Evolutionary conservation across 2,329 filamentous ascomycete genomes (phyloP).

Genomic region (Hypocrella siamensis): DNA sequence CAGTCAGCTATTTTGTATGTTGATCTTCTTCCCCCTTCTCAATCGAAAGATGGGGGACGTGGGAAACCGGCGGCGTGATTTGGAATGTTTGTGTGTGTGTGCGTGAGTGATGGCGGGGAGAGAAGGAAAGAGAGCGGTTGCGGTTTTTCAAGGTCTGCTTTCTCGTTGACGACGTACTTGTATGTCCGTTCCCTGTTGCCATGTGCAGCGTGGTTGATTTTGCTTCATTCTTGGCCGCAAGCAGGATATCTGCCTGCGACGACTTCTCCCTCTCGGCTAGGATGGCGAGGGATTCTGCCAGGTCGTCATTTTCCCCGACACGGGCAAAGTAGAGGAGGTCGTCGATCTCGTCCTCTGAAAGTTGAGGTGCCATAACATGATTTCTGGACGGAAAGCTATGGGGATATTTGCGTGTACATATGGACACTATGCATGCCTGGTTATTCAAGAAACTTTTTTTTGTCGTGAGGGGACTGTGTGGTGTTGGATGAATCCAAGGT

Average conservation of each 20-base stretch:
- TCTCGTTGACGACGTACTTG: constrained; percentile 47
- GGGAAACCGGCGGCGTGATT: too few relatives aligned
- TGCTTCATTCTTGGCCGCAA: constrained; percentile 54
- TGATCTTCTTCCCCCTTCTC: too few relatives aligned
- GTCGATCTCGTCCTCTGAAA: constrained; percentile 71
- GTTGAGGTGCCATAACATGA: constrained; percentile 28
- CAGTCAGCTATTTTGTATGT: background rate
- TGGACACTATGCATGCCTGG: too few relatives aligned
- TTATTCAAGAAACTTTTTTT: too few relatives aligned
- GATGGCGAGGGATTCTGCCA: constrained; percentile 41
- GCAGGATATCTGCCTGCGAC: constrained; percentile 47
- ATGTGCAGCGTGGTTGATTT: constrained; percentile 81
- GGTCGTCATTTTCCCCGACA: constrained; percentile 56
- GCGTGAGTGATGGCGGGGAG: too few relatives aligned
- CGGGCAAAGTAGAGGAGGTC: constrained; percentile 83
- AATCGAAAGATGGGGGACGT: too few relatives aligned
- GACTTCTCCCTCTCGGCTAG: constrained; percentile 47
- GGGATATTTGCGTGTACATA: too few relatives aligned
- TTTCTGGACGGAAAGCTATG: too few relatives aligned
- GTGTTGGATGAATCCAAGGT: constrained; percentile 13
- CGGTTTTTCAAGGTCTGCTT: too few relatives aligned
- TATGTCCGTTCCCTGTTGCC: constrained; percentile 79
- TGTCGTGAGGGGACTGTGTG: constrained; percentile 23
- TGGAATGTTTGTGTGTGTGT: too few relatives aligned
- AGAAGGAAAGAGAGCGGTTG: too few relatives aligned